Base-by-base conservation (phyloP, 495 filamentous ascomycete species). In the Xylona heveae region DNA sequence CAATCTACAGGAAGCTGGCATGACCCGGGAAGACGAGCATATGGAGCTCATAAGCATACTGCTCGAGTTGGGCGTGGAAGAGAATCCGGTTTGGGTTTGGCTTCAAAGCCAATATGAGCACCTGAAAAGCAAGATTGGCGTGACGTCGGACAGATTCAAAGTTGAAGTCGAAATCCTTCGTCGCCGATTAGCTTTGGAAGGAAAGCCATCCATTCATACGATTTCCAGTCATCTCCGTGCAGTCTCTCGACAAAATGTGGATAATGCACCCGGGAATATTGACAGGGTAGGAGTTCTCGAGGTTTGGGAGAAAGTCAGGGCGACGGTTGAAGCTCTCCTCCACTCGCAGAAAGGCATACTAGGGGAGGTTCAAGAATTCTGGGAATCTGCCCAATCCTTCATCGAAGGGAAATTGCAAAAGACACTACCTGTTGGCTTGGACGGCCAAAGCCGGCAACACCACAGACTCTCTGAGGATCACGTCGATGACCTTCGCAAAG, bases 21-120 rank as follows among this genome's bases (percentile, higher is more conserved):
- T 61, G n/a, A 51, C 45, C 15, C 57, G 64, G 13, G 61, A 72
- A 30, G 80, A 91, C 37, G 76, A 84, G 46, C 69, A 91, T 47
- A 80, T 91, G 75, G 78, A 84, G 40, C 54, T 92, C 29, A 93
- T 93, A 27, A 62, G 75, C 9, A 64, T 93, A 10, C 60, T 97
- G 19, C 51, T 97, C 18, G 84, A 95, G 50, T 51, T 97, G 12
- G 88, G 88, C 15, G 84, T 92, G 7, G 75, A 88, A 14, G 81
- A 95, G 30, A 95, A 92, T 47, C 88, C 88, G 6, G 85, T 95
- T 31, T 91, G 78, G 78, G 64, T 81, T 1, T 97, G 88, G 88
- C 64, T 97, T 24, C 53, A 83, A 33, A 91, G 78, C 43, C 70
- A 80, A 4, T 83, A 78, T 42, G 79, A 92, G 29, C 76, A 84